A percentile compares a stretch with the other conserved stretches of the same genome.
These are phyloP conservation scores for Paramecium biaurelia DNA, from an alignment of 73 alveolate genomes.

Conservation along the genomic window DNA sequence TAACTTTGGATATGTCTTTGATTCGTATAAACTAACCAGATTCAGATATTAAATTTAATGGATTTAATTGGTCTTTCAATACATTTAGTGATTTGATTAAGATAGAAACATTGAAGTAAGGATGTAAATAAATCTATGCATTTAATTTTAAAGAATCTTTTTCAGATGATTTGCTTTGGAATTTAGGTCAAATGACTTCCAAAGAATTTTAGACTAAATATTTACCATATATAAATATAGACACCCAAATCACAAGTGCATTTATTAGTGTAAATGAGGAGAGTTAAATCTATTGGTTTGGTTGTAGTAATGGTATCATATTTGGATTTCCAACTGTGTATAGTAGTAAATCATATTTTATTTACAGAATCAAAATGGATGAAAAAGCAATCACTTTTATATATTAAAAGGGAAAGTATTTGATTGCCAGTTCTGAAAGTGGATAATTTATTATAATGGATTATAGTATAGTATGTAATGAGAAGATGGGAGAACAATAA, in stretches of 20 bases:
- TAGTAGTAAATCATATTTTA: not conserved
- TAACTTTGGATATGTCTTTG: not conserved
- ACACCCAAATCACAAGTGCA: not conserved
- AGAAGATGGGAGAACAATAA: not conserved
- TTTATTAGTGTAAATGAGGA: not conserved
- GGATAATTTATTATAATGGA: not conserved
- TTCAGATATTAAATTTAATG: not conserved
- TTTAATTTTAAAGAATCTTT: not conserved
- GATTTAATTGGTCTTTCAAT: not conserved
- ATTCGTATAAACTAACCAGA: not conserved
- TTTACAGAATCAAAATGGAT: not conserved
- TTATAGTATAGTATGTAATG: not conserved
- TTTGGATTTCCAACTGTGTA: not conserved
- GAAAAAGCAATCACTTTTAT: not conserved
- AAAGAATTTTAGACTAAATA: not conserved
- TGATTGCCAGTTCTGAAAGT: not conserved
- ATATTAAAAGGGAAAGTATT: not conserved
- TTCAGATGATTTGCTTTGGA: not conserved
- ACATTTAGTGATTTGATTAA: not conserved
- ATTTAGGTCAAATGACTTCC: not conserved
- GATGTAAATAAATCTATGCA: not conserved
- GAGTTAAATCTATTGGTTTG: slow-evolving; percentile 10
- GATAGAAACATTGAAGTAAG: not conserved
- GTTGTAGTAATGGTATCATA: not conserved
- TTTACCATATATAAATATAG: not conserved